Percentiles rank a stretch among this genome's conserved stretches.
Evolutionary conservation across 2,329 filamentous ascomycete species (phyloP).

Genomic region (Daldinia sp.): DNA sequence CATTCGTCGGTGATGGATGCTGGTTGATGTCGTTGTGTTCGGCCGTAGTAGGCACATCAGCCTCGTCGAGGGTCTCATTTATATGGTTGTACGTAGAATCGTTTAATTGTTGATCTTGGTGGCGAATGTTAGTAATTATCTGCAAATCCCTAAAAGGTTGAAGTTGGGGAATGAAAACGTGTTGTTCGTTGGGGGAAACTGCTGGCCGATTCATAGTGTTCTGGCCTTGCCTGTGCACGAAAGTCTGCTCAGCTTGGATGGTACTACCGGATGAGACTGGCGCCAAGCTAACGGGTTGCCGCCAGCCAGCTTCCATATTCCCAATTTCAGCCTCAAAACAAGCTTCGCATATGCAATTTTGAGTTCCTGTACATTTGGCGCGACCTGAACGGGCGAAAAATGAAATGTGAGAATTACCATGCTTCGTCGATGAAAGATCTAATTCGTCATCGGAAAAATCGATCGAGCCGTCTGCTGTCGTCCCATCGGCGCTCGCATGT

Average conservation of each 20-base stretch:
- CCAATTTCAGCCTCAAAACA: slow-evolving; percentile 32
- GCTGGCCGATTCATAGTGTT: neutral
- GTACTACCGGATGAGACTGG: neutral
- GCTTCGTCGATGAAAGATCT: slow-evolving; percentile 37
- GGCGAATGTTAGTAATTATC: slow-evolving; percentile 33
- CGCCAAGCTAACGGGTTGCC: neutral
- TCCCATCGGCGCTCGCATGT: slow-evolving; percentile 16
- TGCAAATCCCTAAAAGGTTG: slow-evolving; percentile 4
- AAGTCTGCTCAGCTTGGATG: neutral
- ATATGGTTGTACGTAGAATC: slow-evolving; percentile 22
- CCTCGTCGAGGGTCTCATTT: slow-evolving; percentile 6
- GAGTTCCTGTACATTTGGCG: slow-evolving; percentile 4
- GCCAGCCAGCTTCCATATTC: slow-evolving; percentile 23
- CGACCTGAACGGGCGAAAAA: slow-evolving; percentile 8
- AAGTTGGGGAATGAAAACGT: neutral
- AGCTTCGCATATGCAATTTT: slow-evolving; percentile 31
- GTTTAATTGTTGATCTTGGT: slow-evolving; percentile 37
- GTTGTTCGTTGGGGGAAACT: neutral
- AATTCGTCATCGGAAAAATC: slow-evolving; percentile 39
- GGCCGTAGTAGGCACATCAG: slow-evolving; percentile 11
- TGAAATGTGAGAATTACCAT: slow-evolving; percentile 41
- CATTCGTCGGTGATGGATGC: slow-evolving; percentile 27
- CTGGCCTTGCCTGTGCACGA: neutral
- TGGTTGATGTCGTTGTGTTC: slow-evolving; percentile 17
- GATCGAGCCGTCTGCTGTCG: slow-evolving; percentile 26